Evolutionary conservation across 345 rosid genomes (phyloP).

Genomic region (Populus davidiana): DNA sequence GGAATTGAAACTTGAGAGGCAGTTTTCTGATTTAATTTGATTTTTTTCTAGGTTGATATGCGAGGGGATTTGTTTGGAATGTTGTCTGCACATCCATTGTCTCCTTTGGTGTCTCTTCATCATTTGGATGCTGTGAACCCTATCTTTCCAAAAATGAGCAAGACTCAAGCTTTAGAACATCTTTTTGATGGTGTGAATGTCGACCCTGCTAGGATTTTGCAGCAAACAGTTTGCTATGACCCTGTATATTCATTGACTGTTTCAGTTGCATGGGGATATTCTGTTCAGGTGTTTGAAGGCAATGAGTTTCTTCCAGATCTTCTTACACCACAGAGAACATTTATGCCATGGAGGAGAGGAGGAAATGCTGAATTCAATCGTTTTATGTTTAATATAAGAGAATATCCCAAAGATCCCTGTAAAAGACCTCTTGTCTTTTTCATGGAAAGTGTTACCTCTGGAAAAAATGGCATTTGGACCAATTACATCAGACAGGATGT

Average conservation of each 20-base stretch:
- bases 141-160: conserved; percentile 62
- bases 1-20: background rate
- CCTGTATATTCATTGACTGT: conserved; percentile 45
- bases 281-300: conserved; percentile 71
- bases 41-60: conserved; percentile 60
- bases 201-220: conserved; percentile 75
- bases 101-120: conserved; percentile 81
- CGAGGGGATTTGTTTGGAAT: conserved; percentile 78
- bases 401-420: conserved; percentile 67
- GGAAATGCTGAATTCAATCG: conserved; percentile 32
- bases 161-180: conserved; percentile 47
- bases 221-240: conserved; percentile 84
- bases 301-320: conserved; percentile 73
- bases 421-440: conserved; percentile 61
- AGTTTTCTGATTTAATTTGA: conserved; percentile 6
- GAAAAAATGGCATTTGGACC: conserved; percentile 51
- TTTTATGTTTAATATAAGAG: conserved; percentile 73
- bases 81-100: conserved; percentile 76
- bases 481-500: conserved; percentile 46
- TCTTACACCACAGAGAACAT: conserved; percentile 60
- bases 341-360: conserved; percentile 74
- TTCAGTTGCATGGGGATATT: conserved; percentile 89
- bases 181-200: conserved; percentile 57
- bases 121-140: conserved; percentile 83
- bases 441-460: conserved; percentile 47